phyloP scores from a whole-genome alignment of 495 filamentous ascomycete species.

The Cairneyella variabilis region DNA sequence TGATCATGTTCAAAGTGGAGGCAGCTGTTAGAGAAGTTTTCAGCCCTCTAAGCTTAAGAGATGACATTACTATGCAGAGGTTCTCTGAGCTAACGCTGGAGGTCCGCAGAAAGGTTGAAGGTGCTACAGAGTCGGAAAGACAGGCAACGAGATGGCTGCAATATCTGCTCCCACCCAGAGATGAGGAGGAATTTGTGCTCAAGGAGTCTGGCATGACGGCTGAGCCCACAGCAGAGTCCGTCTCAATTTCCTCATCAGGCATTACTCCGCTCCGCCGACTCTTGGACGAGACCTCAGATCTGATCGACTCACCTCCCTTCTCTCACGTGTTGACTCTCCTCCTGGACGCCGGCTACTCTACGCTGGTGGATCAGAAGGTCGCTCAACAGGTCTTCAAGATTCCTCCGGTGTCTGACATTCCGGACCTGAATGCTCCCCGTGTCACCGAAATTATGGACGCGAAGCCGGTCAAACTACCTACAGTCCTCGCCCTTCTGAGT shows the following conservation, averaged over 20 bases:
- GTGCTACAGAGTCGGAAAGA: slow-evolving; percentile 61
- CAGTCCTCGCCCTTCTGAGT: slow-evolving; percentile 78
- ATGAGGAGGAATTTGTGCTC: slow-evolving; percentile 77
- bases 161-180: slow-evolving; percentile 73
- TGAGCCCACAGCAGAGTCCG: slow-evolving; percentile 35
- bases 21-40: slow-evolving; percentile 81
- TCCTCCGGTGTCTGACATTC: slow-evolving; percentile 31
- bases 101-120: slow-evolving; percentile 81
- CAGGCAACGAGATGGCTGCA: slow-evolving; percentile 69
- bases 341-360: slow-evolving; percentile 81
- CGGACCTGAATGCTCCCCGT: slow-evolving; percentile 38
- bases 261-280: slow-evolving; percentile 67
- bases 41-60: slow-evolving; percentile 77
- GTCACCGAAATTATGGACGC: slow-evolving; percentile 36
- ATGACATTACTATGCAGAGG: slow-evolving; percentile 73
- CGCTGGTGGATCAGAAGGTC: slow-evolving; percentile 75
- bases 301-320: slow-evolving; percentile 91
- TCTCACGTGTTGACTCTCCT: slow-evolving; percentile 76
- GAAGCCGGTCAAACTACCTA: slow-evolving; percentile 78
- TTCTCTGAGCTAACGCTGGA: slow-evolving; percentile 75
- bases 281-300: slow-evolving; percentile 92
- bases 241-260: slow-evolving; percentile 8
- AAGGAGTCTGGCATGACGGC: slow-evolving; percentile 74
- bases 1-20: slow-evolving; percentile 74
- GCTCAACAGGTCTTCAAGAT: slow-evolving; percentile 72